Evolutionary conservation across 1,284 basidiomycete species (phyloP), one percentile per base, ranked within the genome.

Genomic region (Apiotrichum gamsii): DNA sequence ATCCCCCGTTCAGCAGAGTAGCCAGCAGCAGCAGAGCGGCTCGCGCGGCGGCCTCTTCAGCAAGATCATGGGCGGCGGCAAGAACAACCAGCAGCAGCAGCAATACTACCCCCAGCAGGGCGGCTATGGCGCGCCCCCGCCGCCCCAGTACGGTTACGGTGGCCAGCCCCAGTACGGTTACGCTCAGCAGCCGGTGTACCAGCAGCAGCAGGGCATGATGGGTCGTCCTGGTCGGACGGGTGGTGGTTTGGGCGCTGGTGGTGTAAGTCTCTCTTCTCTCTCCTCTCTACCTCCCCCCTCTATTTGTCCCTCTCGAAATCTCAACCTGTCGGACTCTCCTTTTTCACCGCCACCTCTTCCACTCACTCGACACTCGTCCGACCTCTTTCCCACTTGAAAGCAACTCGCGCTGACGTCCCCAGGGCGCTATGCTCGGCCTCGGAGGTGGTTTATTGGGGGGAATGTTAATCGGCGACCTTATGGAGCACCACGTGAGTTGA

Each of bases 361-460:
- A n/a, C n/a, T n/a, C n/a, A n/a, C n/a, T n/a, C n/a, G n/a, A n/a
- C n/a, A n/a, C n/a, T n/a, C n/a, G n/a, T n/a, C n/a, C n/a, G n/a
- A n/a, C n/a, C n/a, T n/a, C n/a, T n/a, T n/a, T n/a, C n/a, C n/a
- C 19, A 15, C 2, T 5, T n/a, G 24, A 23, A 1, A 3, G 11
- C 4, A 8, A 24, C 10, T 21, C 39, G 16, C 16, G 21, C 11
- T 30, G 19, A 44, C 29, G 16, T 8, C 20, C 5, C 16, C 43
- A 48, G 38, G 59, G n/a, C n/a, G n/a, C 64, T n/a, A 57, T 57
- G 28, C 52, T 70, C 15, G 68, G 69, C 56, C 16, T 60, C 8
- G 70, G 69, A 41, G 70, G 69, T 57, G 69, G 68, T 58, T 52
- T 72, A 9, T 50, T 70, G 24, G 69, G 70, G 33, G 70, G 70